A percentile compares a stretch with the other conserved stretches of the same genome.
Evolutionary conservation across 108 stramenopile genomes (phyloP).

Genomic region (Hondaea fermentalgiana): DNA sequence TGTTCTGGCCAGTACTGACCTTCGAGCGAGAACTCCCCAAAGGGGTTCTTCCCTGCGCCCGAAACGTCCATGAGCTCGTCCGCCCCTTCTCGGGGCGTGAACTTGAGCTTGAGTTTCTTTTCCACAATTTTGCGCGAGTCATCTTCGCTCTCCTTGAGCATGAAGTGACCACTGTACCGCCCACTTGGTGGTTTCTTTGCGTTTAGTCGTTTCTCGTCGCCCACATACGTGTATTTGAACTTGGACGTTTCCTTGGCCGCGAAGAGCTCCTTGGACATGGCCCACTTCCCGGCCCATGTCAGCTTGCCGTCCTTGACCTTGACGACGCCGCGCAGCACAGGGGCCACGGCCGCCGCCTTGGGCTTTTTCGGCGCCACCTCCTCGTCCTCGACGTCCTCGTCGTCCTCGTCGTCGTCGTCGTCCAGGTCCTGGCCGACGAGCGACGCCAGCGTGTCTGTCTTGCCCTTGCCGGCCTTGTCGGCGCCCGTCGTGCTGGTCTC

Average conservation of each 20-base stretch:
- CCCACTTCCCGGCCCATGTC: background rate
- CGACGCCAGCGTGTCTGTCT: background rate
- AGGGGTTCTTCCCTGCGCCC: background rate
- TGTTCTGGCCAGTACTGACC: background rate
- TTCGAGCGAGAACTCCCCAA: background rate
- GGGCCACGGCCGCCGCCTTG: background rate
- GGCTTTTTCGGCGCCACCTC: background rate
- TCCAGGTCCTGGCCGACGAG: conserved; percentile 8
- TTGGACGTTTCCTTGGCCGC: background rate
- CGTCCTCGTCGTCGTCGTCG: background rate
- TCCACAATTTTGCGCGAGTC: background rate
- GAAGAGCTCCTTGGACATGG: background rate
- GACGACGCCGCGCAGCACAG: conserved; percentile 11
- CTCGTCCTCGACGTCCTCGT: background rate
- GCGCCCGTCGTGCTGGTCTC: background rate
- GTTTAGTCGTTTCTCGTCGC: background rate
- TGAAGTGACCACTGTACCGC: background rate
- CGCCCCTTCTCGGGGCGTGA: background rate
- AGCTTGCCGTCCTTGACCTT: background rate
- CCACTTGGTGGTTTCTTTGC: background rate
- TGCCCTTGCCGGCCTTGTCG: background rate
- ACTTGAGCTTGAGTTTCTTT: background rate
- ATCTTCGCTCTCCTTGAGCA: background rate
- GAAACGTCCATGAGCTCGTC: background rate
- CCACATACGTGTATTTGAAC: background rate